Conservation (phyloP, 441 rosid genomes). For the Metrosideros polymorpha region DNA sequence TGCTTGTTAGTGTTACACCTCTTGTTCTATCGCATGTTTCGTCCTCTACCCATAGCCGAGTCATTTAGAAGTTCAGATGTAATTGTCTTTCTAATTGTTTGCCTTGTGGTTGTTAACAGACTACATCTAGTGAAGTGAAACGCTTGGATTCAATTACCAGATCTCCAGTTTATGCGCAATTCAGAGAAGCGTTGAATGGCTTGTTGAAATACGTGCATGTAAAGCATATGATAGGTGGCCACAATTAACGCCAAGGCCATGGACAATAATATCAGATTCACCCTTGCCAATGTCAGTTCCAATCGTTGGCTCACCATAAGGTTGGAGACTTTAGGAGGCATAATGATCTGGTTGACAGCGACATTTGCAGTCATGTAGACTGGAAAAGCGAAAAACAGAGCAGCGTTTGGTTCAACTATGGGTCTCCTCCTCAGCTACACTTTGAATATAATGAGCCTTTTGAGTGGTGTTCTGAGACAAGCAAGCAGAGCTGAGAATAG, state of each 20-base stretch:
- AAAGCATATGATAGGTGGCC: slow-evolving; percentile 88
- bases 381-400: slow-evolving; percentile 63
- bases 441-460: slow-evolving; percentile 62
- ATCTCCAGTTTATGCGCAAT: slow-evolving; percentile 95
- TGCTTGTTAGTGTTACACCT: no score
- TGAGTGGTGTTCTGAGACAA: slow-evolving; percentile 75
- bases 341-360: slow-evolving; percentile 94
- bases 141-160: slow-evolving; percentile 79
- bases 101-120: slow-evolving; percentile 31
- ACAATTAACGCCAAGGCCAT: slow-evolving; percentile 69
- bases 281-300: slow-evolving; percentile 62
- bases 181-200: slow-evolving; percentile 91
- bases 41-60: no score
- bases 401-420: slow-evolving; percentile 82
- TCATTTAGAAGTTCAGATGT: not conserved
- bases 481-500: slow-evolving; percentile 94
- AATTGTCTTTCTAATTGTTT: not conserved
- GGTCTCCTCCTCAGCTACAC: slow-evolving; percentile 94
- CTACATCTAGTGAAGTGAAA: slow-evolving; percentile 89
- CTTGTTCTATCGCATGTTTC: no score
- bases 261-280: slow-evolving; percentile 83
- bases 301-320: slow-evolving; percentile 95
- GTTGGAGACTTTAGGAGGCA: slow-evolving; percentile 80
- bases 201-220: slow-evolving; percentile 76
- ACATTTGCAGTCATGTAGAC: slow-evolving; percentile 93